These are phyloP conservation scores for Dovyalis caffra DNA, from an alignment of 345 rosid species.

Conservation along the genomic window DNA sequence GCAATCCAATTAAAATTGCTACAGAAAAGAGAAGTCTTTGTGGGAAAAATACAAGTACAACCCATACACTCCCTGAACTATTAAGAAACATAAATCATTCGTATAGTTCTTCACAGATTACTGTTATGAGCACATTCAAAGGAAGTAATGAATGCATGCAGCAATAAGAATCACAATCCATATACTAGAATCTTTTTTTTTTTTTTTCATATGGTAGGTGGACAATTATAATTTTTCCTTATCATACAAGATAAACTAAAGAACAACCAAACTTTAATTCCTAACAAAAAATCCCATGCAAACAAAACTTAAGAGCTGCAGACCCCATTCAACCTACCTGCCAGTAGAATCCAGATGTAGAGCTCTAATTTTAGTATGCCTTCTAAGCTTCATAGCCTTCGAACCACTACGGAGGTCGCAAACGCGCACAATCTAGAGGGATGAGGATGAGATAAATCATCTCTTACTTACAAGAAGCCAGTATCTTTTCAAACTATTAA, in stretches of 20 bases:
- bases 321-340: slow-evolving; percentile 48
- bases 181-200: no score
- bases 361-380: slow-evolving; percentile 91
- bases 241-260: not conserved
- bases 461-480: not conserved
- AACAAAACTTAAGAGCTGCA: not conserved
- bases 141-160: not conserved
- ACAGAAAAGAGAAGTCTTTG: not conserved
- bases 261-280: not conserved
- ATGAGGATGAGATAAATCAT: not conserved
- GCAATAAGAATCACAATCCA: not conserved
- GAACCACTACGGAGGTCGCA: slow-evolving; percentile 99
- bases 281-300: not conserved
- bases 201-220: no score
- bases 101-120: not conserved
- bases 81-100: not conserved
- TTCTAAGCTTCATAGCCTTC: slow-evolving; percentile 92
- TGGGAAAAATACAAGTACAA: not conserved
- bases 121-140: not conserved
- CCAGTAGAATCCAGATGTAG: slow-evolving; percentile 91
- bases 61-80: not conserved
- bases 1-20: not conserved
- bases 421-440: slow-evolving; percentile 84
- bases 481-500: slow-evolving; percentile 1
- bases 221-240: not conserved